Conservation (phyloP, 345 rosid species). For the Linum lewisii region DNA sequence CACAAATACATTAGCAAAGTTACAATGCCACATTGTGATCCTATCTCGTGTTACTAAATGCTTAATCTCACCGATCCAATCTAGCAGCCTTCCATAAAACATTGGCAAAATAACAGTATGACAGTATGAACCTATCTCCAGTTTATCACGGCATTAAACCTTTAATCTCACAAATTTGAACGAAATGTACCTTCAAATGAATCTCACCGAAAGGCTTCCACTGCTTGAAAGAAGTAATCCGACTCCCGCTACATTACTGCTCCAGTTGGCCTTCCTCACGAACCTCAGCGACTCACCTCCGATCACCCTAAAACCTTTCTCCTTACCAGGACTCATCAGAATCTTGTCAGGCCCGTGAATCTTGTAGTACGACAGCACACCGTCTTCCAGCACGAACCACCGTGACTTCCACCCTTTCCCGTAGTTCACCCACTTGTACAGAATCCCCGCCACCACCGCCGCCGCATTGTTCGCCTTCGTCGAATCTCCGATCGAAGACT, state of each 20-base stretch:
- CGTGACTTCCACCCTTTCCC: conserved; percentile 95
- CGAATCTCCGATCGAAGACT: conserved; percentile 27
- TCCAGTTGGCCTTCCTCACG: conserved; percentile 64
- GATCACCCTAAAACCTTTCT: conserved; percentile 59
- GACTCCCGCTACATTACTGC: conserved; percentile 12
- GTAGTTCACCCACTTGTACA: conserved; percentile 95
- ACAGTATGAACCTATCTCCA: too few relatives aligned
- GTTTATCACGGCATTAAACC: background rate
- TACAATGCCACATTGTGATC: too few relatives aligned
- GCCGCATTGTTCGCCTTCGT: conserved; percentile 27
- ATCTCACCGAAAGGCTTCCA: conserved; percentile 90
- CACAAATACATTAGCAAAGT: too few relatives aligned
- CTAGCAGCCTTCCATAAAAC: too few relatives aligned
- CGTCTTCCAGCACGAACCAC: conserved; percentile 93
- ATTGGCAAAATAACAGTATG: too few relatives aligned
- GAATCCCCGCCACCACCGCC: conserved; percentile 61
- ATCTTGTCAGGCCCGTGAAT: conserved; percentile 75
- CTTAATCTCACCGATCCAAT: too few relatives aligned
- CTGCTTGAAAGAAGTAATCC: conserved; percentile 30
- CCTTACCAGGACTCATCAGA: conserved; percentile 52
- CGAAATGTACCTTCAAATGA: conserved; percentile 69
- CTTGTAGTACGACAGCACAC: conserved; percentile 87
- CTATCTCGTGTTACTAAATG: background rate
- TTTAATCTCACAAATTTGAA: background rate
- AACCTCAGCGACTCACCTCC: conserved; percentile 79